phyloP scores from a whole-genome alignment of 345 rosid species.

The Murraya paniculata region DNA sequence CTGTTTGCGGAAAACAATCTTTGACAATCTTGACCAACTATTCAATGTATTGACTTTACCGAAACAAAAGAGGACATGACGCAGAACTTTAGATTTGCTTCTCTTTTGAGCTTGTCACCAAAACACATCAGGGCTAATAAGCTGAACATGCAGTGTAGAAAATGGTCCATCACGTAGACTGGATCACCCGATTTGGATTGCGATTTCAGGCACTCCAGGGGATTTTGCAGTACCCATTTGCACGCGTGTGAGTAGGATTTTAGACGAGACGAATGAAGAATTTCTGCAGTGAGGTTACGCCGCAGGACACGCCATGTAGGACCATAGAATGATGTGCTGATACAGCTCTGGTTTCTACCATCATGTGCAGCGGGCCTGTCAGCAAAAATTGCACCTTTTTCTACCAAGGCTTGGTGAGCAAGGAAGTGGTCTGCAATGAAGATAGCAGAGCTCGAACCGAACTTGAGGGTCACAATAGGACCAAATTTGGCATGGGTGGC shows the following conservation, averaged over 20 bases:
- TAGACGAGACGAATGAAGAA: not conserved
- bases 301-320: not conserved
- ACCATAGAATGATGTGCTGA: not conserved
- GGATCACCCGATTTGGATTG: not conserved
- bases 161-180: not conserved
- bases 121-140: slow-evolving; percentile 18
- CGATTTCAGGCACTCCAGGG: not conserved
- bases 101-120: slow-evolving; percentile 12
- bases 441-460: not conserved
- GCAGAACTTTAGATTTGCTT: not conserved
- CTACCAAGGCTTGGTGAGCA: not conserved
- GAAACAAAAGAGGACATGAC: not conserved
- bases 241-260: not conserved
- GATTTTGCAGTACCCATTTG: not conserved
- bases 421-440: not conserved
- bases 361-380: not conserved
- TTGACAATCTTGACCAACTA: not conserved
- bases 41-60: not conserved
- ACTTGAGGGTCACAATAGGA: not conserved
- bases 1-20: not conserved
- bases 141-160: slow-evolving; percentile 9
- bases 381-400: not conserved
- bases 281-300: not conserved
- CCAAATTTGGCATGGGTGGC: not conserved
- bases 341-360: not conserved